Evolutionary conservation across 2,329 filamentous ascomycete genomes (phyloP).

Genomic region (Cryphonectria nitschkei): DNA sequence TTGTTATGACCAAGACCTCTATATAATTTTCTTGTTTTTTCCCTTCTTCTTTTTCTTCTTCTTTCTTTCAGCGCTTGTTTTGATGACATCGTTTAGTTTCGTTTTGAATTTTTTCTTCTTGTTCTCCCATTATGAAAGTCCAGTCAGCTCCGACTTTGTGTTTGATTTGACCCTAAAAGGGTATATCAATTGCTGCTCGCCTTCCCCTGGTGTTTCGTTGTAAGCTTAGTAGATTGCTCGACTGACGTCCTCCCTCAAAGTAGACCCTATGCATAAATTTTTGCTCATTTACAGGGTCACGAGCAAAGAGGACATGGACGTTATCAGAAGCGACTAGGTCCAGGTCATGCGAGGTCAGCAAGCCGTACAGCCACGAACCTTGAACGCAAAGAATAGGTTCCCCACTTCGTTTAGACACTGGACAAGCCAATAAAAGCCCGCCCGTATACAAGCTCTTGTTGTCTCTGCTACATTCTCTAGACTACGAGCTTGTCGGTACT

Average conservation of each 20-base stretch:
- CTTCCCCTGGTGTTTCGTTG: background rate
- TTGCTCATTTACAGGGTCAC: background rate
- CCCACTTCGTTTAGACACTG: background rate
- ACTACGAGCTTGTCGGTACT: background rate
- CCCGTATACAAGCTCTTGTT: background rate
- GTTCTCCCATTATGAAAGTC: background rate
- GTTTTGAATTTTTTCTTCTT: background rate
- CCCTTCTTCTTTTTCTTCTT: too few species aligned
- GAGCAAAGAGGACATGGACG: background rate
- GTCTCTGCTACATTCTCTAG: background rate
- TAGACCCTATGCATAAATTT: background rate
- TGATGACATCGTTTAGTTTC: background rate
- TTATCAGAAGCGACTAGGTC: background rate
- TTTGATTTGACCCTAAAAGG: background rate
- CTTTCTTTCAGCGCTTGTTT: background rate
- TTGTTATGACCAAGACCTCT: background rate
- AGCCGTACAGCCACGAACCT: background rate
- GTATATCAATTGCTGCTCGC: background rate
- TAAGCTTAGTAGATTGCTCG: background rate
- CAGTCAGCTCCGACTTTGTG: background rate
- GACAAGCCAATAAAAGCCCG: background rate
- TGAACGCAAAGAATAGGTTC: background rate
- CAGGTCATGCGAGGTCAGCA: background rate
- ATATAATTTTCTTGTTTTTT: too few species aligned
- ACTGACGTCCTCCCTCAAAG: background rate